Base-by-base conservation (phyloP, 2,329 filamentous ascomycete genomes). In the Simplicillium aogashimaense region DNA sequence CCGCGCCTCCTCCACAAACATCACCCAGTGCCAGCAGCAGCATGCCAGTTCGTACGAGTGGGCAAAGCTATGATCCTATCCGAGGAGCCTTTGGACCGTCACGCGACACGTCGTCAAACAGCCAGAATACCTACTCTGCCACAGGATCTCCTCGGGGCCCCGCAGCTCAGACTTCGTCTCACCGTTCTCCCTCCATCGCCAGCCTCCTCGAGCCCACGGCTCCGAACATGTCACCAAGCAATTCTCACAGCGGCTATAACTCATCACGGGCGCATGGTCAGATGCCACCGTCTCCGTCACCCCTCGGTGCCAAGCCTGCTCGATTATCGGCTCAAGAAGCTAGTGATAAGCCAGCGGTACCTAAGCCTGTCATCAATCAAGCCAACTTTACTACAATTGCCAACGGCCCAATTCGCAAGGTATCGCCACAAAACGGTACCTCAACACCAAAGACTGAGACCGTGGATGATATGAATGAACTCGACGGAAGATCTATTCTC, bases 21-120 rank as follows among this genome's bases (percentile, higher is more conserved):
- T 55, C 59, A 30, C 64, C 37, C 67, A 66, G 44, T 66, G 68
- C 39, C 61, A 70, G 42, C 65, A 46, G 60, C 45, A 44, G 65
- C 34, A 54, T 64, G 14, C 67, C 69, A 8, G 64, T 69, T 37
- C 69, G 82, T 37, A 80, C 81, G 12, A 84, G 83, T 53, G 83
- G 87, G 34, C 85, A 87, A 53, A 86, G 83, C 52, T 95, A 92
- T 63, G 89, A 95, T 58, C 89, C 89, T 1, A 88, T 95, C 47
- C 78, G 89, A 36, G 86, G 83, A n/a, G 79, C 74, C 47, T 81
- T 79, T 49, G 77, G 81, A 49, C 76, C 76, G 80, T 37, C 66
- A 76, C 33, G 77, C 76, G 53, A 84, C 76, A 76, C 81, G 55
- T 52, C 74, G 35, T 51, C 70, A 48, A 64, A 72, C 56, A 62